These are phyloP conservation scores for Dactylellina parvicollis DNA, from an alignment of 2,329 filamentous ascomycete genomes.

Conservation along the genomic window DNA sequence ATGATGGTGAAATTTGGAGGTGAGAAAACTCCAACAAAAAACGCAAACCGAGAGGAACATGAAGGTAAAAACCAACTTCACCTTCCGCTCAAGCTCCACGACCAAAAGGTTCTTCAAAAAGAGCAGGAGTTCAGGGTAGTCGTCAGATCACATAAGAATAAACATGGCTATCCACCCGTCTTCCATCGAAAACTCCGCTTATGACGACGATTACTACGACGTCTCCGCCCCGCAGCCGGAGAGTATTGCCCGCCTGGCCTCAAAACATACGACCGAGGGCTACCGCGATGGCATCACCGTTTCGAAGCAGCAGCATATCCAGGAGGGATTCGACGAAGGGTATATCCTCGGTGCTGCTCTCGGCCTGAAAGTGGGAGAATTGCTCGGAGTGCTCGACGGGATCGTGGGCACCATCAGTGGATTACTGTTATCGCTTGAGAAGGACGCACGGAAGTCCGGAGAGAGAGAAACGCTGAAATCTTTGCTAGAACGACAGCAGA, in stretches of 20 bases:
- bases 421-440: conserved; percentile 7
- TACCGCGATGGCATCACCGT: conserved; percentile 86
- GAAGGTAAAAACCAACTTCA: neutral
- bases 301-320: conserved; percentile 79
- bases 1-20: neutral
- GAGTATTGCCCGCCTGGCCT: conserved; percentile 79
- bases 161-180: conserved; percentile 30
- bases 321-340: conserved; percentile 90
- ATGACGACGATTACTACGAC: conserved; percentile 49
- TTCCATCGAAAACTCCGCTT: conserved; percentile 10
- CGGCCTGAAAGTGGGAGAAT: conserved; percentile 76
- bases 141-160: too few relatives aligned
- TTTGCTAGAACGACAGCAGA: conserved; percentile 59
- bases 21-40: conserved; percentile 16
- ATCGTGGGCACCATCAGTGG: conserved; percentile 66
- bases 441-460: neutral
- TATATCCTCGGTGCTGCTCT: conserved; percentile 84
- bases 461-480: conserved; percentile 62
- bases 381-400: conserved; percentile 81
- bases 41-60: neutral
- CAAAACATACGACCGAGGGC: conserved; percentile 82
- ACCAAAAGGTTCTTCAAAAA: neutral
- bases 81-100: neutral
- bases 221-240: conserved; percentile 60
- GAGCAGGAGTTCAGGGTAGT: neutral